Percentiles rank a stretch among this genome's conserved stretches.
phyloP scores from a whole-genome alignment of 768 basidiomycete species.

The Leccinum barrowsii region DNA sequence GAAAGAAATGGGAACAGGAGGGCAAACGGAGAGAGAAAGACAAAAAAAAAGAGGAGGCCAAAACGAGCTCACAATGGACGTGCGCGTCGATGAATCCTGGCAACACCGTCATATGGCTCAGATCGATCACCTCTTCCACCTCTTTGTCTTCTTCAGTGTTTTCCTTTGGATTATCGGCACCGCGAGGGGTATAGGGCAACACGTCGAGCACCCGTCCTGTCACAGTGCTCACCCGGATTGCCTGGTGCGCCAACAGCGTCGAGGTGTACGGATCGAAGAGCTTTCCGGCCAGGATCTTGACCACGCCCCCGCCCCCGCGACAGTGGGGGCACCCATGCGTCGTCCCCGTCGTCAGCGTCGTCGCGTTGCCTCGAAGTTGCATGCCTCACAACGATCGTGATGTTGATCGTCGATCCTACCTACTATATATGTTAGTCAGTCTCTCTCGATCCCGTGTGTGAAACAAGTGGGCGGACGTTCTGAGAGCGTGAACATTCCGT shows the following conservation, averaged over 20 bases:
- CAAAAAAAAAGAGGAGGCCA: not conserved
- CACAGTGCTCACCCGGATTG: conserved; percentile 44
- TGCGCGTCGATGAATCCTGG: conserved; percentile 59
- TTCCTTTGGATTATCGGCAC: not conserved
- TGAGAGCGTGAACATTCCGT: not conserved
- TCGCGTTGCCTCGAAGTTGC: not conserved
- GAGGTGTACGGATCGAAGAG: conserved; percentile 48
- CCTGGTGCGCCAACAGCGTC: conserved; percentile 40
- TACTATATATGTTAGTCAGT: not conserved
- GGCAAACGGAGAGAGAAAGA: not conserved
- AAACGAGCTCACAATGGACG: conserved; percentile 42
- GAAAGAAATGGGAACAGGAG: not conserved
- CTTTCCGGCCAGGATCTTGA: conserved; percentile 39
- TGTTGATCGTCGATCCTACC: not conserved
- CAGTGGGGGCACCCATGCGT: not conserved
- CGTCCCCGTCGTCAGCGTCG: not conserved
- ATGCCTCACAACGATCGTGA: not conserved
- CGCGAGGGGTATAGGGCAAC: conserved; percentile 8
- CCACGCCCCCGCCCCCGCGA: not conserved
- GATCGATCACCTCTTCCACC: conserved; percentile 29
- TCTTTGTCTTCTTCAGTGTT: not conserved
- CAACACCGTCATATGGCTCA: conserved; percentile 39
- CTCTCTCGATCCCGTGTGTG: not conserved
- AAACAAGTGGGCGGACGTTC: not conserved
- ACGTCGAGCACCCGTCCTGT: conserved; percentile 51